Evolutionary conservation across 441 rosid genomes (phyloP).

Genomic region (Brassica hybrid): DNA sequence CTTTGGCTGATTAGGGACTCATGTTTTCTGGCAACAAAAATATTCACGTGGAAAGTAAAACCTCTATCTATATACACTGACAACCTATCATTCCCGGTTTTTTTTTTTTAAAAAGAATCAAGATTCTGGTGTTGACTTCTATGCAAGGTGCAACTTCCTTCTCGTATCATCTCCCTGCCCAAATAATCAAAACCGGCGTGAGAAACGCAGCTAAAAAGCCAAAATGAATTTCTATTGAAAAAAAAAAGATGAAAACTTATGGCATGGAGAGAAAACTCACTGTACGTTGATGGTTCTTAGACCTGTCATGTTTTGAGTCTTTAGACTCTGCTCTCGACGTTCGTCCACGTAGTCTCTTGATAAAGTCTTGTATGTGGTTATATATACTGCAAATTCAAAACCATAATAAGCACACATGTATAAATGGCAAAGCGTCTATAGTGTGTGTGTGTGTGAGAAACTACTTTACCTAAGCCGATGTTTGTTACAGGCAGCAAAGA

Average conservation of each 20-base stretch:
- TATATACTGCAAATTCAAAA: conserved; percentile 67
- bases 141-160: conserved; percentile 43
- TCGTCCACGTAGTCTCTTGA: conserved; percentile 51
- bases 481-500: conserved; percentile 91
- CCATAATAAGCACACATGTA: neutral
- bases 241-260: neutral
- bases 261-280: conserved; percentile 48
- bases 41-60: neutral
- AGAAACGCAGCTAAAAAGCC: conserved; percentile 7
- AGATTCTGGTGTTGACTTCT: conserved; percentile 18
- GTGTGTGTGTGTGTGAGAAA: neutral
- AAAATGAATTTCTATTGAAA: neutral
- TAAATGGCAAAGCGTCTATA: neutral
- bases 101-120: conserved; percentile 21
- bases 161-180: conserved; percentile 37
- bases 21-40: conserved; percentile 7
- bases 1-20: conserved; percentile 3
- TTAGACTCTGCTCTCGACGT: conserved; percentile 45
- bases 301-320: conserved; percentile 44
- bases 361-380: conserved; percentile 70
- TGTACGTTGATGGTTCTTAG: conserved; percentile 36
- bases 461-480: conserved; percentile 89
- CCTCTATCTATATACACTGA: conserved; percentile 17
- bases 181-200: conserved; percentile 13
- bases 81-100: conserved; percentile 10